Evolutionary conservation across 208 protist species (phyloP).

Genomic region (Trypanosoma melophagium): DNA sequence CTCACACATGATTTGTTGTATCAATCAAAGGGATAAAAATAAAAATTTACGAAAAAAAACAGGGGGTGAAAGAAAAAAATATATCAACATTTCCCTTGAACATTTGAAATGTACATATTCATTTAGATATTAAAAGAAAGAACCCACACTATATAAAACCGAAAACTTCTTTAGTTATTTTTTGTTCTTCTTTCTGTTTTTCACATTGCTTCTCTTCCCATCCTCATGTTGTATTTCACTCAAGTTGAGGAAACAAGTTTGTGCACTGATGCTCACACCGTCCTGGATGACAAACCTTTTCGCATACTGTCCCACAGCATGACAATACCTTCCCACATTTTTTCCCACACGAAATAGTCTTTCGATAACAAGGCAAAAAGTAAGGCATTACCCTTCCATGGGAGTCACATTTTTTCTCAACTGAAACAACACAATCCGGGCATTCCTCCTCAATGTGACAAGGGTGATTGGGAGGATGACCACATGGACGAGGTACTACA

Average conservation of each 20-base stretch:
- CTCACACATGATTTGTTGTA: too few relatives aligned
- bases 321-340: slow-evolving; percentile 71
- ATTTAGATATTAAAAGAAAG: too few relatives aligned
- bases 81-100: too few relatives aligned
- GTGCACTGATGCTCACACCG: slow-evolving; percentile 70
- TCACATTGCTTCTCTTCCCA: too few relatives aligned
- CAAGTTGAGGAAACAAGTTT: slow-evolving; percentile 26
- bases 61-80: too few relatives aligned
- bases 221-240: slow-evolving; percentile 2
- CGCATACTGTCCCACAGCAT: slow-evolving; percentile 74
- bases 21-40: too few relatives aligned
- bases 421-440: slow-evolving; percentile 74
- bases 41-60: too few relatives aligned
- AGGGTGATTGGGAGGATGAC: slow-evolving; percentile 80
- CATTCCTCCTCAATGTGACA: slow-evolving; percentile 77
- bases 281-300: slow-evolving; percentile 70
- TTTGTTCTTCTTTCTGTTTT: too few relatives aligned
- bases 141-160: too few relatives aligned
- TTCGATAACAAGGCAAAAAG: slow-evolving; percentile 64
- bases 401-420: slow-evolving; percentile 82
- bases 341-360: slow-evolving; percentile 66
- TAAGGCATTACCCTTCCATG: slow-evolving; percentile 70
- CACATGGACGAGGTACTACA: slow-evolving; percentile 71
- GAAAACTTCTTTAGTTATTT: too few relatives aligned
- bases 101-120: too few relatives aligned